Conservation (phyloP, 805 yeast species). For the Candida hispaniensis region DNA sequence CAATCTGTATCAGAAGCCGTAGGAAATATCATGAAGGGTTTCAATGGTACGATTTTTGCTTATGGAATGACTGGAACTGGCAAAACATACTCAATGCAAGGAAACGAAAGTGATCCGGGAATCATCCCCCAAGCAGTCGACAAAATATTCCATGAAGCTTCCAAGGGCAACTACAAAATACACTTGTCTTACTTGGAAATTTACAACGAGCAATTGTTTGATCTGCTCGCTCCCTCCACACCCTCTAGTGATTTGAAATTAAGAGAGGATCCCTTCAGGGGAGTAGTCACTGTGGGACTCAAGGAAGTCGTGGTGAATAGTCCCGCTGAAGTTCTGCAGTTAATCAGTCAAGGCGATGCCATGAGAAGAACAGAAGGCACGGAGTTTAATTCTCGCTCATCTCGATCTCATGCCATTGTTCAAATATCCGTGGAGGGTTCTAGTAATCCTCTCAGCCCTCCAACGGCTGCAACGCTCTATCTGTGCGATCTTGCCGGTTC, state of each 20-base stretch:
- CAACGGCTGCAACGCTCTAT: constrained; percentile 51
- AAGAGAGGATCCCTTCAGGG: constrained; percentile 62
- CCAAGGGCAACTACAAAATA: constrained; percentile 35
- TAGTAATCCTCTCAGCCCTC: constrained; percentile 30
- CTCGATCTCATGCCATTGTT: constrained; percentile 86
- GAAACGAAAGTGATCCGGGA: constrained; percentile 52
- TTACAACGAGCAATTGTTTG: constrained; percentile 59
- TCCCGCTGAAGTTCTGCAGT: constrained; percentile 48
- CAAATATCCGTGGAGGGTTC: constrained; percentile 44
- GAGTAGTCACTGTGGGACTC: constrained; percentile 67
- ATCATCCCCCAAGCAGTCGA: constrained; percentile 58
- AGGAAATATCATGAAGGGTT: constrained; percentile 45
- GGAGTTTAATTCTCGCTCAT: constrained; percentile 76
- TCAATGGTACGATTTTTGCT: constrained; percentile 80
- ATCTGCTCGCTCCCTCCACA: constrained; percentile 38
- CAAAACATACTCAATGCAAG: constrained; percentile 80
- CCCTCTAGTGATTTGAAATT: constrained; percentile 51
- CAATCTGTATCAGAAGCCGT: constrained; percentile 42
- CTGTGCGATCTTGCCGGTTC: constrained; percentile 95
- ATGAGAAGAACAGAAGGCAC: constrained; percentile 77
- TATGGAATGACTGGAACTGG: constrained; percentile 95
- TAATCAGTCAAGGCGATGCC: constrained; percentile 59
- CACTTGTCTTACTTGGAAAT: constrained; percentile 59
- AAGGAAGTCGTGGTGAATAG: constrained; percentile 47
- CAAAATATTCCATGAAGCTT: constrained; percentile 38